A percentile compares a stretch with the other conserved stretches of the same genome.
These are phyloP conservation scores for Verticillium nonalfalfae DNA, from an alignment of 2,329 filamentous ascomycete genomes.

Conservation along the genomic window DNA sequence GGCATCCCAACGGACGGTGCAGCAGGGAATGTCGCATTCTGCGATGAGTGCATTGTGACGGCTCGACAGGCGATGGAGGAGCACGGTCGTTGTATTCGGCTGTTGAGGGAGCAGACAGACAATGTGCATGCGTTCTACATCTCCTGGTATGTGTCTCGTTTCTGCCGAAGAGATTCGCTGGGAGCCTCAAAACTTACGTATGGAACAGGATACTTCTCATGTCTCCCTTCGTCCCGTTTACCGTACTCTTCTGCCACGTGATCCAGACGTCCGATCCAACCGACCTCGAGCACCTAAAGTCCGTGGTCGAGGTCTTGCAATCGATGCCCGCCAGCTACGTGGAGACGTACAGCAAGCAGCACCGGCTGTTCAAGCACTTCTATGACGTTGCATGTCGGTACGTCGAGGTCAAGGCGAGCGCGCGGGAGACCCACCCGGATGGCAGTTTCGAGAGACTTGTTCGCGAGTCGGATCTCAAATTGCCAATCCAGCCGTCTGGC, in stretches of 20 bases:
- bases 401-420: neutral
- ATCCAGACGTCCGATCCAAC: conserved; percentile 28
- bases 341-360: conserved; percentile 6
- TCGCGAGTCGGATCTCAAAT: neutral
- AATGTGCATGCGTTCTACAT: conserved; percentile 8
- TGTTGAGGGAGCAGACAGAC: conserved; percentile 1
- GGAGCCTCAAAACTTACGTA: neutral
- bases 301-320: conserved; percentile 7
- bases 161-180: neutral
- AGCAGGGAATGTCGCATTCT: conserved; percentile 11
- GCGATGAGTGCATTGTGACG: conserved; percentile 14
- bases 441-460: neutral
- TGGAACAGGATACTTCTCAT: conserved; percentile 9
- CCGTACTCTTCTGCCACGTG: conserved; percentile 17
- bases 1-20: conserved; percentile 12
- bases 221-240: conserved; percentile 19
- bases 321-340: neutral
- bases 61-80: conserved; percentile 14
- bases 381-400: conserved; percentile 14
- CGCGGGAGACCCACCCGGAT: neutral
- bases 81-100: conserved; percentile 12
- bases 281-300: conserved; percentile 26
- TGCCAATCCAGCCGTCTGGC: neutral
- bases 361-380: conserved; percentile 14
- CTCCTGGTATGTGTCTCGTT: conserved; percentile 6